Evolutionary conservation across 1,284 basidiomycete genomes (phyloP).

Genomic region (Cryptococcus sp.): DNA sequence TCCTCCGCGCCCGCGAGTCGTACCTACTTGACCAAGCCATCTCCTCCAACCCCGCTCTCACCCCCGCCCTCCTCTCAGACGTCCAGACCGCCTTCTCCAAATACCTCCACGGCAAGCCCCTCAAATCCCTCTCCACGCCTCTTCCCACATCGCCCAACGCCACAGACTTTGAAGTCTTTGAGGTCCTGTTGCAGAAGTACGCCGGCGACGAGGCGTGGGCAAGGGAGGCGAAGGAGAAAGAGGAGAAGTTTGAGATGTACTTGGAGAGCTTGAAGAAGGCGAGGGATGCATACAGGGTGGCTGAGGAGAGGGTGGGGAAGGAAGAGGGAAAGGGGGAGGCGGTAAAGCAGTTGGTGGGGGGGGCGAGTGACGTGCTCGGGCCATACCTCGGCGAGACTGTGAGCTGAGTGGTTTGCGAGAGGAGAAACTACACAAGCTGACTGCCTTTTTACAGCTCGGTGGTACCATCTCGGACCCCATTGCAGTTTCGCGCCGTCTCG

Average conservation of each 20-base stretch:
- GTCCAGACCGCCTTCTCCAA: slow-evolving; percentile 52
- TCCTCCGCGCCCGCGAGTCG: slow-evolving; percentile 79
- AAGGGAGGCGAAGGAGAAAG: slow-evolving; percentile 64
- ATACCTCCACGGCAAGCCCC: slow-evolving; percentile 59
- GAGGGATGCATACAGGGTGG: slow-evolving; percentile 33
- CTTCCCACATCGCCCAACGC: slow-evolving; percentile 55
- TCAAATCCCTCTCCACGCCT: slow-evolving; percentile 60
- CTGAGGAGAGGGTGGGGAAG: slow-evolving; percentile 39
- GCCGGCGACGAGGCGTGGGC: slow-evolving; percentile 60
- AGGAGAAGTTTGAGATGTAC: slow-evolving; percentile 90
- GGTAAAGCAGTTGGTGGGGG: slow-evolving; percentile 63
- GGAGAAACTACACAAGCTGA: background rate
- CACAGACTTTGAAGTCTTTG: slow-evolving; percentile 57
- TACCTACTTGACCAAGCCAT: slow-evolving; percentile 59
- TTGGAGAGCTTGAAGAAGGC: slow-evolving; percentile 66
- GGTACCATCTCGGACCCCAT: slow-evolving; percentile 76
- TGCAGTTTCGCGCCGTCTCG: slow-evolving; percentile 75
- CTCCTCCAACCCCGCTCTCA: slow-evolving; percentile 38
- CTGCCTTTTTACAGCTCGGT: slow-evolving; percentile 58
- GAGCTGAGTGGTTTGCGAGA: slow-evolving; percentile 19
- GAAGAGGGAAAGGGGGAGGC: slow-evolving; percentile 53
- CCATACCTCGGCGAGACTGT: slow-evolving; percentile 73
- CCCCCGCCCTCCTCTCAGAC: slow-evolving; percentile 33
- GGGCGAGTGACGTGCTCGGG: slow-evolving; percentile 70
- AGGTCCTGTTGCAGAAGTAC: slow-evolving; percentile 54